phyloP scores from a whole-genome alignment of 805 yeast species.

The Wickerhamomyces strasburgensis region DNA sequence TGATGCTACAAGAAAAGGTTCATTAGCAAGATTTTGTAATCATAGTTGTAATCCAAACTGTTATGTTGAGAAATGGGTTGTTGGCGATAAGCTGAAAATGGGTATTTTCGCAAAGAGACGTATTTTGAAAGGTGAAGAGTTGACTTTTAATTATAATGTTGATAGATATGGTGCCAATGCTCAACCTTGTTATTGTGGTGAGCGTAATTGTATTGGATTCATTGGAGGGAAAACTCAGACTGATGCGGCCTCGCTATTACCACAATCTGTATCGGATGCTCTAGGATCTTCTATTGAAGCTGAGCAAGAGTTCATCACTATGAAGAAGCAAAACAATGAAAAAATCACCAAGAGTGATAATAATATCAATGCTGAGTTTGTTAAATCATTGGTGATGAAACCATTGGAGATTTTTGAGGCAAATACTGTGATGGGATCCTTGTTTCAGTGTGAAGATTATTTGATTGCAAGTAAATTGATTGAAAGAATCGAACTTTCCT shows the following conservation, averaged over 20 bases:
- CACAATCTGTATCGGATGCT: conserved; percentile 81
- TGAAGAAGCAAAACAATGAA: conserved; percentile 44
- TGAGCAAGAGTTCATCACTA: conserved; percentile 68
- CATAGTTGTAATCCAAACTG: conserved; percentile 96
- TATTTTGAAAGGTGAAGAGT: conserved; percentile 76
- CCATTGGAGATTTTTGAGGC: conserved; percentile 55
- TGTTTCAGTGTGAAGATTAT: conserved; percentile 70
- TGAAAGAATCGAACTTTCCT: conserved; percentile 58
- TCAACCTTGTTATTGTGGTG: conserved; percentile 93
- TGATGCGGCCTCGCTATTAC: conserved; percentile 78
- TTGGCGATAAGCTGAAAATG: conserved; percentile 84
- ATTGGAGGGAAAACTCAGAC: conserved; percentile 98
- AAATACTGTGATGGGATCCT: conserved; percentile 71
- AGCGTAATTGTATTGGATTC: conserved; percentile 84
- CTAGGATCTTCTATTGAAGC: conserved; percentile 65
- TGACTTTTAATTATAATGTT: conserved; percentile 79
- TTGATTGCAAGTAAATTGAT: conserved; percentile 62
- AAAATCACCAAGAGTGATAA: conserved; percentile 48
- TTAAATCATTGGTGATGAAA: conserved; percentile 48
- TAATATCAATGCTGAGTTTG: conserved; percentile 59
- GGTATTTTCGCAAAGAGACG: conserved; percentile 85
- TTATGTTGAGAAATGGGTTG: conserved; percentile 96
- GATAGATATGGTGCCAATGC: conserved; percentile 94
- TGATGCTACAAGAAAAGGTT: conserved; percentile 89
- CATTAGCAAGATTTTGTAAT: conserved; percentile 86